Percentiles rank a stretch among this genome's conserved stretches.
phyloP scores from a whole-genome alignment of 345 rosid species.

The Gossypium sturtianum region DNA sequence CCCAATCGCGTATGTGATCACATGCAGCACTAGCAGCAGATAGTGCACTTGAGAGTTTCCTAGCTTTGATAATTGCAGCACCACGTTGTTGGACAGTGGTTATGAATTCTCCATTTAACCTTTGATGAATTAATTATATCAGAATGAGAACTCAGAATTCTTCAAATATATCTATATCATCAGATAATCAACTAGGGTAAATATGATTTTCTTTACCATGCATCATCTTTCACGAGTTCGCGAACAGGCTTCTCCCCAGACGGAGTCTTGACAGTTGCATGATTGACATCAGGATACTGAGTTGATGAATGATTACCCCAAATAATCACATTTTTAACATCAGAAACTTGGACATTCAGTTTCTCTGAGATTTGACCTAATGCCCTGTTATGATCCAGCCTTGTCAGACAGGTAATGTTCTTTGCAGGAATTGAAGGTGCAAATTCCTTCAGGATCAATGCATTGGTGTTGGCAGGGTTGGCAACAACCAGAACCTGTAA shows the following conservation, averaged over 20 bases:
- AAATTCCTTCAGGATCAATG: slow-evolving; percentile 92
- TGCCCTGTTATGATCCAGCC: slow-evolving; percentile 98
- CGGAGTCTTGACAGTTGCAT: slow-evolving; percentile 73
- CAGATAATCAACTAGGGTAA: neutral
- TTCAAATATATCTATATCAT: neutral
- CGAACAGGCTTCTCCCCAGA: slow-evolving; percentile 70
- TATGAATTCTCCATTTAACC: slow-evolving; percentile 86
- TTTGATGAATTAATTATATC: slow-evolving; percentile 19
- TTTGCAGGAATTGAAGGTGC: slow-evolving; percentile 94
- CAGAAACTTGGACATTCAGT: slow-evolving; percentile 74
- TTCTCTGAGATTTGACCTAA: slow-evolving; percentile 94
- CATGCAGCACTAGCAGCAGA: slow-evolving; percentile 99
- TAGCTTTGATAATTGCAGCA: slow-evolving; percentile 96
- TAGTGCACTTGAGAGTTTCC: slow-evolving; percentile 91
- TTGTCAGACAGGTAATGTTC: slow-evolving; percentile 90
- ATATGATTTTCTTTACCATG: slow-evolving; percentile 39
- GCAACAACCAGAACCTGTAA: slow-evolving; percentile 94
- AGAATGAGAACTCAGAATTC: neutral
- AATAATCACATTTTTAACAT: slow-evolving; percentile 88
- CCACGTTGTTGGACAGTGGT: slow-evolving; percentile 97
- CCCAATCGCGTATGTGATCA: slow-evolving; percentile 99
- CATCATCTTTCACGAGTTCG: slow-evolving; percentile 83
- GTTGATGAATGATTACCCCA: slow-evolving; percentile 99
- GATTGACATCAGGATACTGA: slow-evolving; percentile 98
- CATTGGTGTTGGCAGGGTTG: slow-evolving; percentile 97